Conservation (phyloP, 306 rosid genomes). For the Ochetophila trinervis region DNA sequence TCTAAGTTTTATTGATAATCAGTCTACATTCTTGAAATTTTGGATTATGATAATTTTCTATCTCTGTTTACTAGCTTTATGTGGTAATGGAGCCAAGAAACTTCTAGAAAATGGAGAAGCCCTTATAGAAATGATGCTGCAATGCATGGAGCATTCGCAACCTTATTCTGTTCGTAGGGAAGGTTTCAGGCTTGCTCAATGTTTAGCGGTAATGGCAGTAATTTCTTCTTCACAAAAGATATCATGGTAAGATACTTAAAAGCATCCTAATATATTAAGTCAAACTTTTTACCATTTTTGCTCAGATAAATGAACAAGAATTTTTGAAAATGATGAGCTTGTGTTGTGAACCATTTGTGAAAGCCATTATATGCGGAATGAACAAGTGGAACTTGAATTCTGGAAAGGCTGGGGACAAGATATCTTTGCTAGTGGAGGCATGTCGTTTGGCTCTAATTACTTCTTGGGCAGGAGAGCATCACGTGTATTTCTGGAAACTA, state of each 20-base stretch:
- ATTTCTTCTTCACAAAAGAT: conserved; percentile 15
- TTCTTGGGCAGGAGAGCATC: conserved; percentile 85
- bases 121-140: conserved; percentile 52
- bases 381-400: conserved; percentile 33
- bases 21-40: conserved; percentile 14
- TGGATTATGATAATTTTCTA: conserved; percentile 12
- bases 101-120: conserved; percentile 57
- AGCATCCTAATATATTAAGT: conserved; percentile 11
- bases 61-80: conserved; percentile 59
- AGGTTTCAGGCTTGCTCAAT: conserved; percentile 75
- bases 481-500: conserved; percentile 63
- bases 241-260: conserved; percentile 4
- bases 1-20: conserved; percentile 8
- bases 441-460: conserved; percentile 70
- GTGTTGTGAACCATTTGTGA: conserved; percentile 61
- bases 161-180: conserved; percentile 57
- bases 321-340: conserved; percentile 41
- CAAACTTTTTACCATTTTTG: conserved; percentile 20
- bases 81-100: conserved; percentile 58
- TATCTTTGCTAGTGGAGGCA: conserved; percentile 59
- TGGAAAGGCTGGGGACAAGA: conserved; percentile 40
- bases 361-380: conserved; percentile 67
- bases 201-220: conserved; percentile 52
- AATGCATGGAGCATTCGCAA: conserved; percentile 58
- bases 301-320: conserved; percentile 58